These are phyloP conservation scores for Leccinum boreale DNA, from an alignment of 768 basidiomycete genomes.

Conservation along the genomic window DNA sequence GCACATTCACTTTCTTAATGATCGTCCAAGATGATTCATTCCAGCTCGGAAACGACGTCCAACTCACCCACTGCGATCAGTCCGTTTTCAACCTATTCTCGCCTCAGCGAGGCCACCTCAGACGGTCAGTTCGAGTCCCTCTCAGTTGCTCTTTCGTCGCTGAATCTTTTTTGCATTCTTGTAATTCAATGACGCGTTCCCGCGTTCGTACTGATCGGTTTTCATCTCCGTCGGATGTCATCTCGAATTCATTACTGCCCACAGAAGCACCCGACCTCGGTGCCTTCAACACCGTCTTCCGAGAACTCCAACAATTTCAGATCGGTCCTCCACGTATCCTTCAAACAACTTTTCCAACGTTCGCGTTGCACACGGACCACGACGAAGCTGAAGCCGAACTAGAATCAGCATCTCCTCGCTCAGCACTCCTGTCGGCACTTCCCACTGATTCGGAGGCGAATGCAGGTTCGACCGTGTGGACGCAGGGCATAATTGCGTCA, in stretches of 20 bases:
- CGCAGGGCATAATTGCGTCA: constrained; percentile 51
- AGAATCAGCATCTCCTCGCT: constrained; percentile 28
- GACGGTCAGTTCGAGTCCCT: constrained; percentile 35
- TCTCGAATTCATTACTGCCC: background rate
- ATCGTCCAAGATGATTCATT: constrained; percentile 27
- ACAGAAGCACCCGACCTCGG: constrained; percentile 70
- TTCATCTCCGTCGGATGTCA: constrained; percentile 12
- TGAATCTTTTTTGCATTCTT: constrained; percentile 1
- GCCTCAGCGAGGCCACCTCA: constrained; percentile 49
- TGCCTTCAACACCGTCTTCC: constrained; percentile 65
- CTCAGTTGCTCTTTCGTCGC: background rate
- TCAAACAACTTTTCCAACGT: constrained; percentile 14
- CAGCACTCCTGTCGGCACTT: constrained; percentile 21
- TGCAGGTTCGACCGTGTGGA: constrained; percentile 63
- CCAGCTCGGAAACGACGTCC: constrained; percentile 35
- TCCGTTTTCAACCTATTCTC: constrained; percentile 38
- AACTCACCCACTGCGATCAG: constrained; percentile 35
- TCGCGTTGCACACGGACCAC: constrained; percentile 6
- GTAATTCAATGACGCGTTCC: constrained; percentile 1
- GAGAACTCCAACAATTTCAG: constrained; percentile 60
- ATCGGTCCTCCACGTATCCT: constrained; percentile 36
- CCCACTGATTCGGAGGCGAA: constrained; percentile 38
- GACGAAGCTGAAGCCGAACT: constrained; percentile 22
- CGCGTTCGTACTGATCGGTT: constrained; percentile 1
- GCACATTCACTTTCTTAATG: constrained; percentile 16